Base-by-base conservation (phyloP, 257 asterid genomes). In the Thymus mandschuricus region DNA sequence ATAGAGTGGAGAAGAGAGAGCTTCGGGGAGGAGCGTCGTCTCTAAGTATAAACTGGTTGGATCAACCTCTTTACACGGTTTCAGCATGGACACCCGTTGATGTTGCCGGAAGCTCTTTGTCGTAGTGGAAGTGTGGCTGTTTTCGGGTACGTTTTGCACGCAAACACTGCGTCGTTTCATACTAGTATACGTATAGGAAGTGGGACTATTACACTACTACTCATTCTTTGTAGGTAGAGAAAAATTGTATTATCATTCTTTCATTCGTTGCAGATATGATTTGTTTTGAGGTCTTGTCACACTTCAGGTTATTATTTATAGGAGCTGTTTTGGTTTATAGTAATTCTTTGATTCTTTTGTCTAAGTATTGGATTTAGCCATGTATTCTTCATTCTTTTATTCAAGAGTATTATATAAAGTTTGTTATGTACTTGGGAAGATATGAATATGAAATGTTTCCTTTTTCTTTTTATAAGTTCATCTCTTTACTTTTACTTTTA, bases 1-100 rank as follows among this genome's bases (percentile, higher is more conserved):
- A 76, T 15, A 77, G 67, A 49, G 92, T 89, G 43, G 81, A 62
- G 78, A 85, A 73, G 77, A 78, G 66, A 21, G 86, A 83, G 10
- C 10, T 33, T 43, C 73, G 76, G 31, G 80, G 81, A 10, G 82
- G 80, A 15, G 86, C 76, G 28, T 33, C 81, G 52, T 62, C 60
- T n/a, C 69, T 92, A 12, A 88, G 84, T 3, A 60, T 92, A 81
- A 83, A 87, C 68, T 92, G 92, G 96, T 75, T 70, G 71, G 97
- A 88, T 75, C 95, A 92, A 81, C 85, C 95, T 58, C 90, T 92
- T 44, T 90, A 81, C 82, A 79, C 97, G 10, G 89, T 92, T 15
- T 83, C 96, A 0, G 88, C 90, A 0, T 89, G 98, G 98, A 56
- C 62, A 6, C 73, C 87, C 30, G 71, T 71, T 28, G 90, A 85